Evolutionary conservation across 768 basidiomycete species (phyloP).

Genomic region (Rhizopogon vulgaris): DNA sequence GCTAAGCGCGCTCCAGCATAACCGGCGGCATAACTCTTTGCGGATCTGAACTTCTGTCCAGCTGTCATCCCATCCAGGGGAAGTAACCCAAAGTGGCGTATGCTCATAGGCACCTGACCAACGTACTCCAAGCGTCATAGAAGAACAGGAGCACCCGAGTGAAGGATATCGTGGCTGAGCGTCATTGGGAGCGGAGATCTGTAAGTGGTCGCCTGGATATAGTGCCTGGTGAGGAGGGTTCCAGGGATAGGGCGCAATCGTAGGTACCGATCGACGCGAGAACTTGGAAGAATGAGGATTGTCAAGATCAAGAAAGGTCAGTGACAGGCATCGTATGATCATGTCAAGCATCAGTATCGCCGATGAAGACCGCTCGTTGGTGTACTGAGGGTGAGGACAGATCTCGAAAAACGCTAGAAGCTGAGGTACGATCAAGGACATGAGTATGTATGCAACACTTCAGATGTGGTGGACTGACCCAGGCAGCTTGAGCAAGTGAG

Average conservation of each 20-base stretch:
- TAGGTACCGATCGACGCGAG: conserved; percentile 43
- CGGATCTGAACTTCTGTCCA: conserved; percentile 61
- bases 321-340: conserved; percentile 54
- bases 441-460: conserved; percentile 1
- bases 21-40: conserved; percentile 64
- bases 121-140: conserved; percentile 43
- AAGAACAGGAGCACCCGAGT: conserved; percentile 40
- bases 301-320: conserved; percentile 54
- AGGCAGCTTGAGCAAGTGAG: conserved; percentile 68
- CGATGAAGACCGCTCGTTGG: conserved; percentile 46
- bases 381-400: conserved; percentile 60
- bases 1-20: conserved; percentile 68
- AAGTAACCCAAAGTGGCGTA: conserved; percentile 57
- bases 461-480: conserved; percentile 40
- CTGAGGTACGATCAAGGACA: conserved; percentile 28
- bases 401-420: conserved; percentile 68
- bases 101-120: conserved; percentile 48
- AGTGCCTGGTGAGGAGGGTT: conserved; percentile 5
- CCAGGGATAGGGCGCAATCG: conserved; percentile 21
- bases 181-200: neutral
- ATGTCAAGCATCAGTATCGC: conserved; percentile 59
- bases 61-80: conserved; percentile 55
- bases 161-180: conserved; percentile 7
- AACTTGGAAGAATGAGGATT: conserved; percentile 49
- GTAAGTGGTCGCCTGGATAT: neutral